phyloP scores from a whole-genome alignment of 2,329 filamentous ascomycete species.

The Exophiala lecanii-corni region DNA sequence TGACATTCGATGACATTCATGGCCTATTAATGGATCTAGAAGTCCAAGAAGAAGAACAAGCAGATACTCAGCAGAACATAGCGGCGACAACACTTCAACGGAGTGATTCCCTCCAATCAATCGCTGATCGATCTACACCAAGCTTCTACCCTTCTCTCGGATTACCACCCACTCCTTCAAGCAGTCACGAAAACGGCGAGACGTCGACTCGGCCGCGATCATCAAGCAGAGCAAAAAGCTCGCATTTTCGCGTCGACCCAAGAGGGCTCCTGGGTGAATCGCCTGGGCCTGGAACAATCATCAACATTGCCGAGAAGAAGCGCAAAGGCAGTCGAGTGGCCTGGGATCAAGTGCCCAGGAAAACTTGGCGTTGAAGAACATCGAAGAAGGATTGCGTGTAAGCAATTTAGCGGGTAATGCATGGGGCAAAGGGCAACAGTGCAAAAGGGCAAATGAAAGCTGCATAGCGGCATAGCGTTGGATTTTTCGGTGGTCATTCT shows the following conservation, averaged over 20 bases:
- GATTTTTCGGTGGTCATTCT: no score
- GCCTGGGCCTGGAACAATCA: conserved; percentile 21
- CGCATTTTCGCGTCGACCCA: conserved; percentile 17
- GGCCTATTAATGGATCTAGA: conserved; percentile 11
- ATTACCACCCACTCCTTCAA: not conserved
- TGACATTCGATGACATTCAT: conserved; percentile 19
- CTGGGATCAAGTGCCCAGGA: not conserved
- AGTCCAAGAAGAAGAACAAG: conserved; percentile 5
- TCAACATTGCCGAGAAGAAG: conserved; percentile 16
- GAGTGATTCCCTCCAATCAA: not conserved
- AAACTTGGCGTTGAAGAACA: not conserved
- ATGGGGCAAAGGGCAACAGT: no score
- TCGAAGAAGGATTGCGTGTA: not conserved
- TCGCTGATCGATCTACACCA: not conserved
- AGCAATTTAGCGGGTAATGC: no score
- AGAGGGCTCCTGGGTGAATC: conserved; percentile 18
- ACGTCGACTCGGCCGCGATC: conserved; percentile 4
- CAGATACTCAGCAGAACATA: not conserved
- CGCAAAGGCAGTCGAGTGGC: conserved; percentile 3
- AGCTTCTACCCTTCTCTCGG: not conserved
- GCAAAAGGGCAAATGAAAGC: no score
- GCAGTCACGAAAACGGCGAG: not conserved
- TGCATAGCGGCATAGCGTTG: no score
- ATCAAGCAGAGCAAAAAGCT: conserved; percentile 14
- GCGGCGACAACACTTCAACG: not conserved